These are phyloP conservation scores for Podaxis carcinomalis DNA, from an alignment of 768 basidiomycete species.

Conservation along the genomic window DNA sequence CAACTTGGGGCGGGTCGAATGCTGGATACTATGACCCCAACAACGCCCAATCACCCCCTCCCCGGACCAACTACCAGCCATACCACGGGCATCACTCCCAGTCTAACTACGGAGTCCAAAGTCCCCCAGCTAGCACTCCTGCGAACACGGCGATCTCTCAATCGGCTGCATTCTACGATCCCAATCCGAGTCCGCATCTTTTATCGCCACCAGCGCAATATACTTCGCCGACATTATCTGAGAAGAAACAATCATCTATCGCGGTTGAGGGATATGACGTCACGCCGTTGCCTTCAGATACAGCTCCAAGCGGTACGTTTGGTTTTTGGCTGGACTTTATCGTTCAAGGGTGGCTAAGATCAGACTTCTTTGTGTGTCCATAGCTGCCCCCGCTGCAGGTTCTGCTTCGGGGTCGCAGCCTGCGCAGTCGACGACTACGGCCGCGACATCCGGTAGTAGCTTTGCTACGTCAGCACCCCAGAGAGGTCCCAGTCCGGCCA, in stretches of 20 bases:
- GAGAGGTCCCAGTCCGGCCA: conserved; percentile 14
- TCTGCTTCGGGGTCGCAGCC: neutral
- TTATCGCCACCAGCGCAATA: conserved; percentile 12
- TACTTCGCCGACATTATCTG: conserved; percentile 9
- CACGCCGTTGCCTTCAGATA: conserved; percentile 6
- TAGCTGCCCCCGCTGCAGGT: neutral
- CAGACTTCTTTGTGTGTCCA: neutral
- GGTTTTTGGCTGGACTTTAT: neutral
- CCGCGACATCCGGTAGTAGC: neutral
- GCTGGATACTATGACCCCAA: conserved; percentile 8
- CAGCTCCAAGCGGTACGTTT: neutral
- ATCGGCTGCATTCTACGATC: conserved; percentile 28
- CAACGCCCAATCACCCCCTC: neutral
- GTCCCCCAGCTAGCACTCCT: neutral
- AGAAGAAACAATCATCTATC: conserved; percentile 8
- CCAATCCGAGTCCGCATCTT: conserved; percentile 17
- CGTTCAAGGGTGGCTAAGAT: neutral
- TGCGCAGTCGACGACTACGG: neutral
- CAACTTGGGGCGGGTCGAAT: neutral
- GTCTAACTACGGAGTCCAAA: neutral
- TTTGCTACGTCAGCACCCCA: conserved; percentile 2
- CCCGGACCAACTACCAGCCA: conserved; percentile 8
- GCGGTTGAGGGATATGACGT: conserved; percentile 17
- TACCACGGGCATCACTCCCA: conserved; percentile 5
- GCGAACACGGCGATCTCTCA: conserved; percentile 8